These are phyloP conservation scores for Tirmania nivea DNA, from an alignment of 495 filamentous ascomycete species.

Conservation along the genomic window DNA sequence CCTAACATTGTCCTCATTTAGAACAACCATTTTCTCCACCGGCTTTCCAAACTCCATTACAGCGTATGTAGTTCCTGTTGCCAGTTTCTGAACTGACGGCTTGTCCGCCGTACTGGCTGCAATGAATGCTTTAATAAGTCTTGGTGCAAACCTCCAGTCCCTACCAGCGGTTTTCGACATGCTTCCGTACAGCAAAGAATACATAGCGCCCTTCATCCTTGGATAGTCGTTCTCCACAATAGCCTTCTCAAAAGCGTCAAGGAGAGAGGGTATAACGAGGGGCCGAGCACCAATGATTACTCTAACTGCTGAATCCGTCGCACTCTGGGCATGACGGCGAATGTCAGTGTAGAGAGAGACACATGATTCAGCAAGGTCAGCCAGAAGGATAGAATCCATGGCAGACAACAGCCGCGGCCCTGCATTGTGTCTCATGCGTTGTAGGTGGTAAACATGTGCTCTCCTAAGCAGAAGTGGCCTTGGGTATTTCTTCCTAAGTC, in stretches of 20 bases:
- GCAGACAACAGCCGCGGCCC: constrained; percentile 63
- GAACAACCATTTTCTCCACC: constrained; percentile 63
- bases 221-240: constrained; percentile 63
- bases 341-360: constrained; percentile 94
- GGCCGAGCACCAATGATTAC: constrained; percentile 65
- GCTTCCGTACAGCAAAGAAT: constrained; percentile 68
- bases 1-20: constrained; percentile 51
- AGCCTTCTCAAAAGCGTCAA: constrained; percentile 59
- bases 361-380: constrained; percentile 75
- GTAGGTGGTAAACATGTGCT: constrained; percentile 83
- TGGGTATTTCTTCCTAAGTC: constrained; percentile 78
- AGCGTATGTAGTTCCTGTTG: constrained; percentile 54
- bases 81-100: constrained; percentile 78
- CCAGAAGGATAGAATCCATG: constrained; percentile 58
- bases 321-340: constrained; percentile 72
- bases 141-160: constrained; percentile 83
- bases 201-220: constrained; percentile 83
- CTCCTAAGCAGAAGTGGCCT: constrained; percentile 69
- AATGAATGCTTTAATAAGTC: constrained; percentile 70
- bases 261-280: constrained; percentile 67
- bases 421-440: constrained; percentile 80
- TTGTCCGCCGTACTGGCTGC: constrained; percentile 76
- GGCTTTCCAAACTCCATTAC: constrained; percentile 80
- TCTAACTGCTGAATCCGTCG: constrained; percentile 86
- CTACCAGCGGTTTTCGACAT: constrained; percentile 67